Conservation (phyloP, 805 yeast genomes). For the Candida rishiriensis region DNA sequence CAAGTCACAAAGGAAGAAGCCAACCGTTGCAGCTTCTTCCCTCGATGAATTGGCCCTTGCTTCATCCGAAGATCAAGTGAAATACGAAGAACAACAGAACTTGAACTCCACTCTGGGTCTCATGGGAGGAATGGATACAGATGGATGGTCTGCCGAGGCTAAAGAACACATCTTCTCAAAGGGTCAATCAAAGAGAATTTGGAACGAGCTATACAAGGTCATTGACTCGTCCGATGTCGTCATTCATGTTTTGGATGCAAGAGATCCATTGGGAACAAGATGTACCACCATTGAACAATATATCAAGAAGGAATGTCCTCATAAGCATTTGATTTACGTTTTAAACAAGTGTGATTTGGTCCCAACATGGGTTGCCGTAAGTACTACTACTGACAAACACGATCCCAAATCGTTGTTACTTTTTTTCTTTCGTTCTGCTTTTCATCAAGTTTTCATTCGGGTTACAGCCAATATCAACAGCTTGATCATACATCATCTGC, state of each 20-base stretch:
- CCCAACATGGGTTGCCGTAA: conserved; percentile 99
- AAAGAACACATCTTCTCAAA: conserved; percentile 93
- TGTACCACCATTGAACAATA: conserved; percentile 92
- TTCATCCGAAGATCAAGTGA: conserved; percentile 52
- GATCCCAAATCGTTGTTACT: no score
- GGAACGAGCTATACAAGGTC: conserved; percentile 97
- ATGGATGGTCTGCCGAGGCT: conserved; percentile 85
- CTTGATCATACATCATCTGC: conserved; percentile 1
- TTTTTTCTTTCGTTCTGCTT: conserved; percentile 8
- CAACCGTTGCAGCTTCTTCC: conserved; percentile 68
- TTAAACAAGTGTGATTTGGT: conserved; percentile 96
- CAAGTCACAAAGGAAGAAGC: conserved; percentile 88
- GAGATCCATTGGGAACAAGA: conserved; percentile 96
- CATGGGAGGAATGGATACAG: conserved; percentile 69
- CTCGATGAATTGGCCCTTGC: conserved; percentile 70
- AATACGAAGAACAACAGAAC: conserved; percentile 72
- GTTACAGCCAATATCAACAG: no score
- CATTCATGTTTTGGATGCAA: conserved; percentile 92
- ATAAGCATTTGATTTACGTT: conserved; percentile 91
- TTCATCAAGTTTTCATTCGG: conserved; percentile 9
- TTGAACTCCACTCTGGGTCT: conserved; percentile 71
- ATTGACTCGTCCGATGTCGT: conserved; percentile 97
- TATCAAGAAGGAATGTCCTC: conserved; percentile 90
- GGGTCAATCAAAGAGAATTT: conserved; percentile 97
- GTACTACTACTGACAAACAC: no score